Evolutionary conservation across 495 filamentous ascomycete species (phyloP).

Genomic region (Poronia punctata): DNA sequence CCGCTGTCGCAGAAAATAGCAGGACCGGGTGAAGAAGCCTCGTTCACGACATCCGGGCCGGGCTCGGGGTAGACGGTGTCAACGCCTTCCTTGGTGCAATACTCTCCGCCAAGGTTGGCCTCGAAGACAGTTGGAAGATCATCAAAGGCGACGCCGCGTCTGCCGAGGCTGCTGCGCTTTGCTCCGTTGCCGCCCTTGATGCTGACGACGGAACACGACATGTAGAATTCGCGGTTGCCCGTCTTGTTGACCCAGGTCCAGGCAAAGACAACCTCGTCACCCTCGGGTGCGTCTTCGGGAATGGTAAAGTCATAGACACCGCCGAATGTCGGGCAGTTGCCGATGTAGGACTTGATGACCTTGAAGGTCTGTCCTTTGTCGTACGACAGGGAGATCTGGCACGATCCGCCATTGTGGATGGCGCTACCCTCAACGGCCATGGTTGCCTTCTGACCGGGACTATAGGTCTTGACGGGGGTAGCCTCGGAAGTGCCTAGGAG

Average conservation of each 20-base stretch:
- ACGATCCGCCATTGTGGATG: constrained; percentile 56
- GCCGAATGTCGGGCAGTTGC: constrained; percentile 47
- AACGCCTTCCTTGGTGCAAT: constrained; percentile 42
- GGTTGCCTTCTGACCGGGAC: constrained; percentile 50
- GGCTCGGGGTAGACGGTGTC: constrained; percentile 68
- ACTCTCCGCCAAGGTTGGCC: constrained; percentile 51
- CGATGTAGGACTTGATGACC: constrained; percentile 60
- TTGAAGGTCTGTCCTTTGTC: constrained; percentile 55
- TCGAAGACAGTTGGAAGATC: constrained; percentile 51
- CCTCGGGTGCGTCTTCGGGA: constrained; percentile 52
- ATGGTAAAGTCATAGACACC: constrained; percentile 55
- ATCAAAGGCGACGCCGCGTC: constrained; percentile 37
- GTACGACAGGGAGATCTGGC: constrained; percentile 57
- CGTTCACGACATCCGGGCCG: constrained; percentile 51
- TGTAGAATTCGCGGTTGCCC: constrained; percentile 65
- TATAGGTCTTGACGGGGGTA: constrained; percentile 41
- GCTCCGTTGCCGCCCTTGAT: constrained; percentile 36
- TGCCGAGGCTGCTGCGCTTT: constrained; percentile 21
- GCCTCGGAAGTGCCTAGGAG: constrained; percentile 41
- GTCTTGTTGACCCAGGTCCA: constrained; percentile 62
- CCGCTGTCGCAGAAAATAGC: constrained; percentile 28
- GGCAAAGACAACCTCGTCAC: constrained; percentile 51
- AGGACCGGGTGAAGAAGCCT: constrained; percentile 21
- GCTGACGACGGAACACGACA: constrained; percentile 56
- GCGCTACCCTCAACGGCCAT: constrained; percentile 53